These are phyloP conservation scores for Phlegmacium glaucopus DNA, from an alignment of 768 basidiomycete genomes.

Conservation along the genomic window DNA sequence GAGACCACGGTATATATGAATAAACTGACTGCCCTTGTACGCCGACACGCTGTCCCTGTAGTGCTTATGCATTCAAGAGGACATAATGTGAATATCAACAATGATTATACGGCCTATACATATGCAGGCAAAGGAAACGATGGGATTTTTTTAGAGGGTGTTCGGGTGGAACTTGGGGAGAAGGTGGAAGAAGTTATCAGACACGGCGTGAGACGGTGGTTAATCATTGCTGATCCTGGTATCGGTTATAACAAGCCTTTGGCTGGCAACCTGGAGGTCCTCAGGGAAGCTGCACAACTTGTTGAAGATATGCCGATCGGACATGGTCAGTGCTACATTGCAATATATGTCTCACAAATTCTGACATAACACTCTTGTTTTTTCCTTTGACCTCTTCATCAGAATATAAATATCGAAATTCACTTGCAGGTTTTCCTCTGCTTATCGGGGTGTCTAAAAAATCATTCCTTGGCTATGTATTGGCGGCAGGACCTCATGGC, in stretches of 20 bases:
- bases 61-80: slow-evolving; percentile 95
- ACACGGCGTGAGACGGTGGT: slow-evolving; percentile 82
- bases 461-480: slow-evolving; percentile 72
- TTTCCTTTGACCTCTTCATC: background rate
- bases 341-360: background rate
- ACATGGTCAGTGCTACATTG: slow-evolving; percentile 16
- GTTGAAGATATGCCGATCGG: slow-evolving; percentile 38
- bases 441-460: slow-evolving; percentile 84
- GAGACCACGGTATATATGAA: slow-evolving; percentile 39
- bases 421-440: slow-evolving; percentile 54
- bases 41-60: slow-evolving; percentile 69
- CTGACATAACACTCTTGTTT: background rate
- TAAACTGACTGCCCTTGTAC: slow-evolving; percentile 65
- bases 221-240: slow-evolving; percentile 88
- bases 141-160: slow-evolving; percentile 60
- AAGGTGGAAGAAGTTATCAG: slow-evolving; percentile 64
- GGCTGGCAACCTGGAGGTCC: slow-evolving; percentile 66
- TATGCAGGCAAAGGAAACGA: slow-evolving; percentile 27
- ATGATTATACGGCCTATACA: slow-evolving; percentile 51
- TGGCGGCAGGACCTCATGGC: slow-evolving; percentile 48
- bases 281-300: slow-evolving; percentile 49
- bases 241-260: slow-evolving; percentile 91
- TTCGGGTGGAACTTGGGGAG: slow-evolving; percentile 66
- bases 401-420: slow-evolving; percentile 32
- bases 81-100: slow-evolving; percentile 65